Percentiles rank a stretch among this genome's conserved stretches.
These are phyloP conservation scores for Hyphopichia burtonii DNA, from an alignment of 1,139 yeast genomes.

Conservation along the genomic window DNA sequence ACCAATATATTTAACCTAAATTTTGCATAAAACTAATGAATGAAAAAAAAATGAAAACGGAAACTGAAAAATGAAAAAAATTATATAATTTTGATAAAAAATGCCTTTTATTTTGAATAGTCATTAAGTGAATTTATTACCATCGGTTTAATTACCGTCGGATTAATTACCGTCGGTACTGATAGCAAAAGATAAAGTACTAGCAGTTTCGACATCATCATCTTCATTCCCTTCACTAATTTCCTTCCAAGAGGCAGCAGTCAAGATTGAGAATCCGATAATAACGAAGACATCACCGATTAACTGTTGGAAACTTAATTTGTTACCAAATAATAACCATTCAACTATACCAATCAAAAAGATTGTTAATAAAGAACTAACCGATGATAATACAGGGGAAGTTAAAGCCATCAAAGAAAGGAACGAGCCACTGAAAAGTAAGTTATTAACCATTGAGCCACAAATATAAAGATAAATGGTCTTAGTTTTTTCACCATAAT, in stretches of 20 bases:
- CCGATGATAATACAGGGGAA: conserved; percentile 82
- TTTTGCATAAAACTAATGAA: background rate
- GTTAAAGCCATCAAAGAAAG: conserved; percentile 81
- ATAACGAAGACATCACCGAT: conserved; percentile 60
- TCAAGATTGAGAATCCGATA: conserved; percentile 65
- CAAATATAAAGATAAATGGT: conserved; percentile 45
- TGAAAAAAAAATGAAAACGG: background rate
- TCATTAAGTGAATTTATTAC: too few species aligned
- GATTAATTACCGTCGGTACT: conserved; percentile 22
- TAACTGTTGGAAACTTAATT: conserved; percentile 47
- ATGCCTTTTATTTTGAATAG: background rate
- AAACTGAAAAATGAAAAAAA: background rate
- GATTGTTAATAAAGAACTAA: conserved; percentile 76
- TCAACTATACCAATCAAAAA: conserved; percentile 79
- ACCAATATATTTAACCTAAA: background rate
- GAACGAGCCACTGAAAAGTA: conserved; percentile 70
- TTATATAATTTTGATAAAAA: background rate
- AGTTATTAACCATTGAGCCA: conserved; percentile 59
- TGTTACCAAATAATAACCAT: conserved; percentile 65
- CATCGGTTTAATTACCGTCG: too few species aligned
- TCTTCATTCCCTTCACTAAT: conserved; percentile 63
- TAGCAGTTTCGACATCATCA: conserved; percentile 49
- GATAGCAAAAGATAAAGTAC: conserved; percentile 45
- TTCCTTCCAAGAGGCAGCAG: conserved; percentile 74
- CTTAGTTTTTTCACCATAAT: conserved; percentile 37